Evolutionary conservation across 2,329 filamentous ascomycete species (phyloP), one percentile per base, ranked within the genome.

Genomic region (Lithohypha guttulata): DNA sequence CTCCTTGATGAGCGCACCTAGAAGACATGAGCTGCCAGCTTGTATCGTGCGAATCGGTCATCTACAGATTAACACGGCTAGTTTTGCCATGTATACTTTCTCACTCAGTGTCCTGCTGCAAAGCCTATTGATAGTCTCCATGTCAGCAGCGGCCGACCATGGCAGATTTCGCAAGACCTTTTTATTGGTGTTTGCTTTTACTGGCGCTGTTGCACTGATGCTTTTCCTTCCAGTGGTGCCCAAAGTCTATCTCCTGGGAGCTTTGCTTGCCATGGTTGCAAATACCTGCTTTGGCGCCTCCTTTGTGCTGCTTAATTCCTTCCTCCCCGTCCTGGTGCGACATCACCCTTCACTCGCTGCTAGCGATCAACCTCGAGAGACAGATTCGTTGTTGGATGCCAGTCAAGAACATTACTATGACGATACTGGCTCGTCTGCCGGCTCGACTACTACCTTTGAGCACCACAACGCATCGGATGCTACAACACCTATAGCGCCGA

Each of bases 11-110:
- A 44, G 42, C 22, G 35, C 47, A 30, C 22, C 15, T 6, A 28
- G 20, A 13, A 42, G 46, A 28, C 46, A 46, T 14, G 46, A 49
- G 33, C 43, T 44, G 44, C 50, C 42, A 31, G 43, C 48, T 57
- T 98, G 91, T 56, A 68, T 96, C 43, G 77, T 96, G 43, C 75
- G 80, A 47, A 68, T 96, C 4, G 65, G 93, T 17, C 89, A 89
- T 4, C 60, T 82, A 43, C 80, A 93, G 54, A 80, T 98, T 63
- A 96, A 96, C 61, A 95, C 89, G 1, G 87, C 89, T 23, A 93
- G 84, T 59, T 95, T 96, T 59, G 89, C 86, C 57, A 93, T 96
- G 85, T 96, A 96, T 63, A 95, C 86, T 2, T 98, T 98, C 61
- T 93, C 86, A 42, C 68, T 93, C 54, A 93, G 84, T 57, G 91